A percentile compares a stretch with the other conserved stretches of the same genome.
Evolutionary conservation across 2,329 filamentous ascomycete species (phyloP).

Genomic region (Leptographium procerum): DNA sequence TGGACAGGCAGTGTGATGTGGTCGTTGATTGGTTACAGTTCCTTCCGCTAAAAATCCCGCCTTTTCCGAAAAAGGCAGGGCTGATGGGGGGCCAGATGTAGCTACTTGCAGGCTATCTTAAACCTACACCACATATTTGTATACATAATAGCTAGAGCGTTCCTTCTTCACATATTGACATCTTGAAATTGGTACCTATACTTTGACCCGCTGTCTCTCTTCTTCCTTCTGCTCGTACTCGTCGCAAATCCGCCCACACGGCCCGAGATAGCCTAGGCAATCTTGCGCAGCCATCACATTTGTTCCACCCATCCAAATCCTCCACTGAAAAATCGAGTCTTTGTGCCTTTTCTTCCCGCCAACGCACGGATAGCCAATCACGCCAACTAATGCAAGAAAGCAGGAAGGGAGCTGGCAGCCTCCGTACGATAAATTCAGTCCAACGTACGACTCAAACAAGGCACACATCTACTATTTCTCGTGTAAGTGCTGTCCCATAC

Average conservation of each 20-base stretch:
- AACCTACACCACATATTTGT: background rate
- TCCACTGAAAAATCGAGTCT: too few species aligned
- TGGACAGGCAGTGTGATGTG: background rate
- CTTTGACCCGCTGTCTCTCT: background rate
- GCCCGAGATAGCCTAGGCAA: background rate
- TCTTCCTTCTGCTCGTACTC: background rate
- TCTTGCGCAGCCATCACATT: background rate
- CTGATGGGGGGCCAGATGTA: background rate
- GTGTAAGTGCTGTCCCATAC: too few species aligned
- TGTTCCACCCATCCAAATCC: background rate
- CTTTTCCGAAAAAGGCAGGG: background rate
- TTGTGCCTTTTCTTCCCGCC: too few species aligned
- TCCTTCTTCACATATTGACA: background rate
- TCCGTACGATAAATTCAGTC: too few species aligned
- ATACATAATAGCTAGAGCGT: background rate
- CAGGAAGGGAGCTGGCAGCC: too few species aligned
- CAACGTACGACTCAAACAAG: too few species aligned
- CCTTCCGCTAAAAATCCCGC: background rate
- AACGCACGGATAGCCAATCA: too few species aligned
- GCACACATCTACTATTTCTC: too few species aligned
- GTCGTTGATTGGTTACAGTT: background rate
- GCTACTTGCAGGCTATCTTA: background rate
- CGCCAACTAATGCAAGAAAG: too few species aligned
- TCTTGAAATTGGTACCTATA: background rate
- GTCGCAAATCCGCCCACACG: background rate